Evolutionary conservation across 108 stramenopile species (phyloP), one percentile per base, ranked within the genome.

Genomic region (Hondaea fermentalgiana): DNA sequence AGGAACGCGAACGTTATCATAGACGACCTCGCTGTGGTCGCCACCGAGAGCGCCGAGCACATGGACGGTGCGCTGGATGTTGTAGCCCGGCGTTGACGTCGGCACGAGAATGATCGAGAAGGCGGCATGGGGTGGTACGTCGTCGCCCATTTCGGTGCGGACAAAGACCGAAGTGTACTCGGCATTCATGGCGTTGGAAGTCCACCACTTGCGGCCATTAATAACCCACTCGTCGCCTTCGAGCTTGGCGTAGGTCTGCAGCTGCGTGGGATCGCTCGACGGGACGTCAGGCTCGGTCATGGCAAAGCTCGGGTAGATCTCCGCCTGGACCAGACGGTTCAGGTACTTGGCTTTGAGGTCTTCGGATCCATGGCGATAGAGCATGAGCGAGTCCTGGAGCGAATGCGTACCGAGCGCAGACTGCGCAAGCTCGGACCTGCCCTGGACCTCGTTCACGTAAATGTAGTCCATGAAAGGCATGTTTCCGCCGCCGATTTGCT

Each of bases 211-310:
- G 49, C 87, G 59, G 49, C 89, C 87, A 28, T 64, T 88, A 44
- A 90, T 44, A 16, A 72, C 57, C 76, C 76, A 83, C 51, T 83
- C 76, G 51, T 83, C 49, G 45, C 49, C 45, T 12, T 83, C 76
- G 28, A 83, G 45, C 16, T 45, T 43, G 51, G 49, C 76, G 57
- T 51, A 64, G 17, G 47, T 44, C 71, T 92, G 89, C 25, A 99
- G 92, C 91, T 99, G 98, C 21, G 95, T 96, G 0, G 98, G 97
- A 94, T 99, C 98, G 58, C 94, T 95, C 28, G 91, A 92, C 1
- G 97, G 97, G 25, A 98, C 97, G 64, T 94, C 93, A 2, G 97
- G 97, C 90, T 99, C 98, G 4, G 98, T 99, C 98, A 99, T 99
- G 19, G 97, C 89, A 92, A 98, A 99, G 5, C 95, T 90, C 44